phyloP scores from a whole-genome alignment of 2,329 filamentous ascomycete species.

The Colletotrichum aenigma region DNA sequence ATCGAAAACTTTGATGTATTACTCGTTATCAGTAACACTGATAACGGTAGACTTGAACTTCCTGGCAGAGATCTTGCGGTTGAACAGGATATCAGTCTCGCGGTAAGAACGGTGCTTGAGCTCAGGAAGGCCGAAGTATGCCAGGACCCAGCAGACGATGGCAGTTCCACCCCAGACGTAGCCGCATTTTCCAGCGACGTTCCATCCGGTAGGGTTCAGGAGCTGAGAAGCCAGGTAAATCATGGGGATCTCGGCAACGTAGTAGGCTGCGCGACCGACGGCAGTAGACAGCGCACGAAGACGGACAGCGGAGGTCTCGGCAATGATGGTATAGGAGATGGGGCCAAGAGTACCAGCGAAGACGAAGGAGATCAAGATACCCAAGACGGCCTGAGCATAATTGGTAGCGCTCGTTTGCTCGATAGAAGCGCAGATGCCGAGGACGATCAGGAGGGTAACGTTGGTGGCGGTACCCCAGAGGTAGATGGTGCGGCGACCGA shows the following conservation, averaged over 20 bases:
- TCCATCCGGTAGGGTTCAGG: constrained; percentile 42
- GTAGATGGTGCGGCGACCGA: constrained; percentile 43
- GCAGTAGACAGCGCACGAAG: constrained; percentile 40
- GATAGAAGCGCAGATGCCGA: constrained; percentile 38
- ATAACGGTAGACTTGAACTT: constrained; percentile 49
- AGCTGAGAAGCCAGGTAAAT: constrained; percentile 42
- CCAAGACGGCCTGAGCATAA: constrained; percentile 39
- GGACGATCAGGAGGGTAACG: constrained; percentile 36
- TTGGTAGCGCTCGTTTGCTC: constrained; percentile 34
- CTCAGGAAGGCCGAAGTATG: constrained; percentile 48
- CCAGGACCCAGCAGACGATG: constrained; percentile 40
- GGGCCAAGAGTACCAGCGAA: constrained; percentile 38
- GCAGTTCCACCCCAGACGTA: constrained; percentile 52
- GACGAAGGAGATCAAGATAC: constrained; percentile 43
- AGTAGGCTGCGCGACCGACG: constrained; percentile 43
- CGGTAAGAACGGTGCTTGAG: constrained; percentile 48
- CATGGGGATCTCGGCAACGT: constrained; percentile 44
- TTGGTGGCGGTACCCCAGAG: constrained; percentile 39
- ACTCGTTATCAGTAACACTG: constrained; percentile 45
- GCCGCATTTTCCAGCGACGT: constrained; percentile 48
- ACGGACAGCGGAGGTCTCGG: constrained; percentile 40
- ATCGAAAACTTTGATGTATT: not conserved
- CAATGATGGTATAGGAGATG: constrained; percentile 41
- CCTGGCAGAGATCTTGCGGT: constrained; percentile 41
- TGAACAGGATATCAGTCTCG: constrained; percentile 49